Evolutionary conservation across 2,329 filamentous ascomycete genomes (phyloP), one percentile per base, ranked within the genome.

Genomic region (Colletotrichum cuscutae): DNA sequence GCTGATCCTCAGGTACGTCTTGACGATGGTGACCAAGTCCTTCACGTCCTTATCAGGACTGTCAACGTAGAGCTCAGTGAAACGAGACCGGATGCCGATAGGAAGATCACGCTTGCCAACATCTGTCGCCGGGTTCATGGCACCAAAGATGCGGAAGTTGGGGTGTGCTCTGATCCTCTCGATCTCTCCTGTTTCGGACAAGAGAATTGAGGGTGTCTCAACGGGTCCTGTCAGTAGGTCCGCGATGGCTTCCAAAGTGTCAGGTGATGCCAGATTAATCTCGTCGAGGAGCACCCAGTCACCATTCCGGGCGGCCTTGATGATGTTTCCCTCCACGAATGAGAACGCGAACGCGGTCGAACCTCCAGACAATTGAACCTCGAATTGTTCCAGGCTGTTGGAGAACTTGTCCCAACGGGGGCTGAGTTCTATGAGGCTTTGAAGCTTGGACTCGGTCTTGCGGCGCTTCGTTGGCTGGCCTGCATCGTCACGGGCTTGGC

Each of bases 51-150:
- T 91, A 80, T 99, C 97, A 0, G 97, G 96, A 76, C 95, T 97
- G 67, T 94, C 91, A 28, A 99, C 95, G 80, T 97, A 99, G 26
- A 99, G 87, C 81, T 99, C 97, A 0, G 97, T 98, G 79, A 99
- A 99, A 61, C 95, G 90, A 9, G 95, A 97, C 68, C 96, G 89
- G 56, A 98, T 90, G 1, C 96, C 95, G 67, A 94, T 91, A 0
- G 96, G 95, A 19, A 99, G 86, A 81, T 99, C 97, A 68, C 96
- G 92, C 84, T 99, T 99, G 73, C 97, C 97, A 68, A 98, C 92
- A 84, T 99, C 97, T 3, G 97, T 99, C 5, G 97, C 97, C 35
- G 97, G 97, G 79, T 99, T 99, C 97, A 99, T 99, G 32, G 97
- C 97, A 64, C 94, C 97, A 79, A 99, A 99, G 15, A 99, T 94